Percentiles rank a stretch among this genome's conserved stretches.
These are phyloP conservation scores for Adenanthera pavonina DNA, from an alignment of 306 rosid genomes.

Conservation along the genomic window DNA sequence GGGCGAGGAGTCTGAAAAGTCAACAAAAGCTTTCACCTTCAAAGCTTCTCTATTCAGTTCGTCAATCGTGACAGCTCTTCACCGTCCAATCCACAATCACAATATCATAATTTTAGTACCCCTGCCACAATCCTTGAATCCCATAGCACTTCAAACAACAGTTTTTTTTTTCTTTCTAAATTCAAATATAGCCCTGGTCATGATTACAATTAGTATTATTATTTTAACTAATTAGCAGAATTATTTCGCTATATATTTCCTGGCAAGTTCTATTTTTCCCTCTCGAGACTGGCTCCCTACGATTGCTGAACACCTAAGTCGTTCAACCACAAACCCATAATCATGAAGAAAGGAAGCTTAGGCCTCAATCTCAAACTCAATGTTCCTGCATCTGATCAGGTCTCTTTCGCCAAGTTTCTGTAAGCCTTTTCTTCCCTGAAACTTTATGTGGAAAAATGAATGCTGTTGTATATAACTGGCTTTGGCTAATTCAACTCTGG, in stretches of 20 bases:
- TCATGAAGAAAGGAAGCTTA: constrained; percentile 70
- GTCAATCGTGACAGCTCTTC: constrained; percentile 25
- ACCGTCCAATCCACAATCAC: not conserved
- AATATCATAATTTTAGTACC: not conserved
- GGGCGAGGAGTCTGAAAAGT: constrained; percentile 38
- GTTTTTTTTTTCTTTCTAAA: not conserved
- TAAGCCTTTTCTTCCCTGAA: constrained; percentile 48
- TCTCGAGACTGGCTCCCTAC: not conserved
- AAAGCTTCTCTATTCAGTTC: not conserved
- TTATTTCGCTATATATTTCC: constrained; percentile 23
- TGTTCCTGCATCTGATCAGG: constrained; percentile 70
- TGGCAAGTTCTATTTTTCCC: not conserved
- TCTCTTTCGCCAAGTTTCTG: constrained; percentile 74
- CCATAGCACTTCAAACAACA: not conserved
- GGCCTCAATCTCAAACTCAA: constrained; percentile 65
- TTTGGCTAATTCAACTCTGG: constrained; percentile 45
- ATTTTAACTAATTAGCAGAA: not conserved
- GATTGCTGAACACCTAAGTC: not conserved
- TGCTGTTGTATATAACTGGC: constrained; percentile 18
- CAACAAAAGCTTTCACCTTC: constrained; percentile 23
- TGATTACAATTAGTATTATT: not conserved
- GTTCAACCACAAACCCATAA: constrained; percentile 32
- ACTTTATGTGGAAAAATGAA: constrained; percentile 3
- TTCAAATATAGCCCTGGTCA: not conserved
- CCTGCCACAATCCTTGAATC: not conserved